These are phyloP conservation scores for Dendrothele bispora DNA, from an alignment of 768 basidiomycete genomes.

Conservation along the genomic window DNA sequence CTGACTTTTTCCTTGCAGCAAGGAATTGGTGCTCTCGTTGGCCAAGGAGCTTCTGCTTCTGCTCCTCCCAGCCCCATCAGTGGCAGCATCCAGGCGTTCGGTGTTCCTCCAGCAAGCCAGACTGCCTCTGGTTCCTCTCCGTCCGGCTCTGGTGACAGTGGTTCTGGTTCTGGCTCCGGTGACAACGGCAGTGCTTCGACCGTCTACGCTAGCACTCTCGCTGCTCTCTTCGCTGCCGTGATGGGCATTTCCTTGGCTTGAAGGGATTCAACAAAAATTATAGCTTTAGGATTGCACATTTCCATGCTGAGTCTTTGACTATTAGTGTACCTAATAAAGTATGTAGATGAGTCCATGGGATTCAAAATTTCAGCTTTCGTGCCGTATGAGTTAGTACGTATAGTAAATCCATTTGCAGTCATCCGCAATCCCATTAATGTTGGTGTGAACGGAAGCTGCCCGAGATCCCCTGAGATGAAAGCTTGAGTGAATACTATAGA, in stretches of 20 bases:
- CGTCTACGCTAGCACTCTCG: not conserved
- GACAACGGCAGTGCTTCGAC: not conserved
- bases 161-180: not conserved
- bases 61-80: slow-evolving; percentile 39
- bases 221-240: not conserved
- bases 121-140: not conserved
- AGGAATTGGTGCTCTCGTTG: slow-evolving; percentile 39
- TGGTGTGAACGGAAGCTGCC: no score
- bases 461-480: no score
- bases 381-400: no score
- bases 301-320: no score
- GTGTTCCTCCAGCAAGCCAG: slow-evolving; percentile 19
- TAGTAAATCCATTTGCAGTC: no score
- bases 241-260: slow-evolving; percentile 3
- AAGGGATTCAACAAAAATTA: no score
- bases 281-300: no score
- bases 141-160: not conserved
- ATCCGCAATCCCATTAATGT: no score
- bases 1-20: slow-evolving; percentile 28
- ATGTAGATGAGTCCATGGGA: no score
- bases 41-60: slow-evolving; percentile 49
- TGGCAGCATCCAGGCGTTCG: slow-evolving; percentile 29
- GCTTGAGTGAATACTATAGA: no score
- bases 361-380: no score
- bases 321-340: no score